Evolutionary conservation across 2,329 filamentous ascomycete genomes (phyloP), one percentile per base, ranked within the genome.

Genomic region (Colletotrichum sojae): DNA sequence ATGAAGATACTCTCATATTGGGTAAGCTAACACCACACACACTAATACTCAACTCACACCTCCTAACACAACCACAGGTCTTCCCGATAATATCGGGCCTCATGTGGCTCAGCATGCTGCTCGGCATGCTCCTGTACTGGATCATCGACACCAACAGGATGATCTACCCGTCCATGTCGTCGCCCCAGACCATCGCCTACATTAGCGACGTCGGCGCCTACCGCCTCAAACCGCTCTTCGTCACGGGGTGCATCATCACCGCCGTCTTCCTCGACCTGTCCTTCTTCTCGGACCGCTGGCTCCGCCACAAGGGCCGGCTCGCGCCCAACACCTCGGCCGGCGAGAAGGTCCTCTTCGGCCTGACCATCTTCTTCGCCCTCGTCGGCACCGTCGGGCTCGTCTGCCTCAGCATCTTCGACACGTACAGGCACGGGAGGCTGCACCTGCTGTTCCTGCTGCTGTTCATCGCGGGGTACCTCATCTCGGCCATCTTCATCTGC

Each of bases 401-500:
- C 71, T 84, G 95, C 6, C 85, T 99, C 48, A 91, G 91, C 71
- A 90, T 97, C 73, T 98, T 97, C 79, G 94, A 98, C 79, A 96
- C 94, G 0, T 80, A 86, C n/a, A 83, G 84, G 63, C 89, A 97
- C 78, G 85, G 85, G 2, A 80, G 73, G 1, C 78, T 92, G 67
- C 96, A 99, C 78, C 85, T 94, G 75, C 83, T 89, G 2, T 97
- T 97, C 81, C 82, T 99, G 43, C 81, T 88, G 1, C 80, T 98
- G 59, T 99, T 99, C 79, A 94, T 98, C 78, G 90, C 80, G 15
- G 96, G 94, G 40, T 98, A 97, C 79, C 84, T 98, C 62, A 77
- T 97, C 63, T 94, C 91, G 5, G 95, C 95, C 64, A 87, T 98
- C 73, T 95, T 95, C 80, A 92, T 95, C 73, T 98, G 95, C 83